Evolutionary conservation across 768 basidiomycete genomes (phyloP).

Genomic region (Boletus sp.): DNA sequence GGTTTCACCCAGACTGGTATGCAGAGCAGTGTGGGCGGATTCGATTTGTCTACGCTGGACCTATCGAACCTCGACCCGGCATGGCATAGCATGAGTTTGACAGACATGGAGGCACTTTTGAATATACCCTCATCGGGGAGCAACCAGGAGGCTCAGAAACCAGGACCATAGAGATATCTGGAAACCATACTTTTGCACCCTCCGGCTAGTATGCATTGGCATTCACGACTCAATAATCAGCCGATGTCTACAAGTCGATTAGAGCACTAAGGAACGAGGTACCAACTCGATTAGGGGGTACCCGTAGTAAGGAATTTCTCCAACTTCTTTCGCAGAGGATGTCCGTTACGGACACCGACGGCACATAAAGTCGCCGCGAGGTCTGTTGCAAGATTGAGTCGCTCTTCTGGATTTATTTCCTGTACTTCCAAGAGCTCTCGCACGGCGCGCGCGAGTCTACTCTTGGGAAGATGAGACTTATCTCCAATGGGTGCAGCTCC

Average conservation of each 20-base stretch:
- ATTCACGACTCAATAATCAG: constrained; percentile 2
- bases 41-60: constrained; percentile 51
- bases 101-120: constrained; percentile 56
- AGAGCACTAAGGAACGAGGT: not conserved
- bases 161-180: constrained; percentile 12
- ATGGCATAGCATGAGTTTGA: constrained; percentile 46
- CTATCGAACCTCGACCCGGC: constrained; percentile 42
- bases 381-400: constrained; percentile 44
- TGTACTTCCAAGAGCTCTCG: constrained; percentile 61
- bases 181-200: not conserved
- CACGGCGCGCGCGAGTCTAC: constrained; percentile 66
- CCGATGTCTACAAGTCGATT: not conserved
- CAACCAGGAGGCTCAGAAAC: constrained; percentile 26
- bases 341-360: constrained; percentile 59
- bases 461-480: constrained; percentile 49
- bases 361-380: constrained; percentile 50
- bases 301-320: constrained; percentile 48
- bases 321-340: constrained; percentile 66
- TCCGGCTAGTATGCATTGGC: not conserved
- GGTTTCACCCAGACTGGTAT: constrained; percentile 35
- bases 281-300: constrained; percentile 2
- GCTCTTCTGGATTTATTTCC: constrained; percentile 46
- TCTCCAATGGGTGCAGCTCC: constrained; percentile 43
- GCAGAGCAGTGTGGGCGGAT: constrained; percentile 31
- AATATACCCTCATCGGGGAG: constrained; percentile 37